Evolutionary conservation across 352 stramenopile genomes (phyloP).

Genomic region (Saprolegnia parasitica): DNA sequence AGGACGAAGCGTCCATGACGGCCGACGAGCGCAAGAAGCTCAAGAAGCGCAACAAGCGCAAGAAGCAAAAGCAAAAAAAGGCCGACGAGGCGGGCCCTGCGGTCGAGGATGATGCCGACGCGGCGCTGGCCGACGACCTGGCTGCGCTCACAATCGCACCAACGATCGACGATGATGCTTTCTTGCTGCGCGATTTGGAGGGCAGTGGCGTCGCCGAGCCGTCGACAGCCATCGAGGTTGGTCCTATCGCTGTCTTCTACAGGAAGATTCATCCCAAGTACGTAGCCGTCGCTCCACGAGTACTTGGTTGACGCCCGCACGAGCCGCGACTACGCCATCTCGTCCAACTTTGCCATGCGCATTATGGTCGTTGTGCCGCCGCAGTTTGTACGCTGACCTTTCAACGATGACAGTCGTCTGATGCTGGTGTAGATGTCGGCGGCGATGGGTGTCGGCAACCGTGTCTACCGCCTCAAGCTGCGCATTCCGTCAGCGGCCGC

Average conservation of each 20-base stretch:
- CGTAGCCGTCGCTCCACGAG: background rate
- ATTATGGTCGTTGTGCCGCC: constrained; percentile 65
- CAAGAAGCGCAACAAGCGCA: constrained; percentile 93
- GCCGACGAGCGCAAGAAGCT: constrained; percentile 92
- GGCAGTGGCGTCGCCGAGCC: background rate
- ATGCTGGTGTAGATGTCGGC: constrained; percentile 2
- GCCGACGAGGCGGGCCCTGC: constrained; percentile 33
- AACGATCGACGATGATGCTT: background rate
- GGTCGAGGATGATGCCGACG: constrained; percentile 24
- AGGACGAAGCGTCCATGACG: constrained; percentile 39
- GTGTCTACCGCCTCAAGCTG: constrained; percentile 20
- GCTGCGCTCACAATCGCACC: constrained; percentile 7
- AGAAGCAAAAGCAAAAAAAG: constrained; percentile 88
- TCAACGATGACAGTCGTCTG: background rate
- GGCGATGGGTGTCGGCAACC: background rate
- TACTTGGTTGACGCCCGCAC: constrained; percentile 9
- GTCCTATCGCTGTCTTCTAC: too few species aligned
- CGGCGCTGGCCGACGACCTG: constrained; percentile 17
- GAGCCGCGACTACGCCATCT: constrained; percentile 32
- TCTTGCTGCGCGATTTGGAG: background rate
- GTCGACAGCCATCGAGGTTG: background rate
- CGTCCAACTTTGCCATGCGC: constrained; percentile 61
- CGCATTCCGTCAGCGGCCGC: background rate
- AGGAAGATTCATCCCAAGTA: background rate
- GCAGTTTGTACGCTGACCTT: constrained; percentile 9